Conservation (phyloP, 169 alveolate genomes). For the Plasmodium malariae region DNA sequence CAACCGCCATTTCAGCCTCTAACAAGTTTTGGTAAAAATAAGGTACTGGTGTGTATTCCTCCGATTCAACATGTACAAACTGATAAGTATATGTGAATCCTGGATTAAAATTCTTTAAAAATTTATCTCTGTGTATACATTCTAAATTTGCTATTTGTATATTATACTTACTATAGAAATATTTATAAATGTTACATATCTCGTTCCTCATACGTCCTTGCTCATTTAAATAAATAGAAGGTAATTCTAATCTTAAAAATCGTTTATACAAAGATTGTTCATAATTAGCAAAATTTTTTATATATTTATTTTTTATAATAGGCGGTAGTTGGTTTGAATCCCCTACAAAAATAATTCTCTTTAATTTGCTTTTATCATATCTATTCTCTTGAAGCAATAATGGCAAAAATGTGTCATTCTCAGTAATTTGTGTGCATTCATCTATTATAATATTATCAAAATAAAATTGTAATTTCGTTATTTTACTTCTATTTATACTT, state of each 20-base stretch:
- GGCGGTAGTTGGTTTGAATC: conserved; percentile 96
- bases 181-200: conserved; percentile 90
- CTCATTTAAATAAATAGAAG: conserved; percentile 85
- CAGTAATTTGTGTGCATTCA: conserved; percentile 93
- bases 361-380: conserved; percentile 82
- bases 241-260: conserved; percentile 89
- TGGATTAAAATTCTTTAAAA: conserved; percentile 62
- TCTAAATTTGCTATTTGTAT: conserved; percentile 56
- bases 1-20: conserved; percentile 95
- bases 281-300: conserved; percentile 86
- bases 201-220: conserved; percentile 94
- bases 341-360: conserved; percentile 93
- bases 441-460: conserved; percentile 91
- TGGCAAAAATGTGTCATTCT: conserved; percentile 94
- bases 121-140: conserved; percentile 47
- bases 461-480: conserved; percentile 84
- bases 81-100: conserved; percentile 86
- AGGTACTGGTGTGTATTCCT: conserved; percentile 92
- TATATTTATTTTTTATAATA: conserved; percentile 89
- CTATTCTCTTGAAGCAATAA: conserved; percentile 89
- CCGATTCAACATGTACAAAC: conserved; percentile 90
- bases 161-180: conserved; percentile 85
- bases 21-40: conserved; percentile 93
- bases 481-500: conserved; percentile 91
- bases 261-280: conserved; percentile 90